Percentiles rank a stretch among this genome's conserved stretches.
These are phyloP conservation scores for Nepenthes gracilis DNA, from an alignment of 148 eudicot genomes.

Conservation along the genomic window DNA sequence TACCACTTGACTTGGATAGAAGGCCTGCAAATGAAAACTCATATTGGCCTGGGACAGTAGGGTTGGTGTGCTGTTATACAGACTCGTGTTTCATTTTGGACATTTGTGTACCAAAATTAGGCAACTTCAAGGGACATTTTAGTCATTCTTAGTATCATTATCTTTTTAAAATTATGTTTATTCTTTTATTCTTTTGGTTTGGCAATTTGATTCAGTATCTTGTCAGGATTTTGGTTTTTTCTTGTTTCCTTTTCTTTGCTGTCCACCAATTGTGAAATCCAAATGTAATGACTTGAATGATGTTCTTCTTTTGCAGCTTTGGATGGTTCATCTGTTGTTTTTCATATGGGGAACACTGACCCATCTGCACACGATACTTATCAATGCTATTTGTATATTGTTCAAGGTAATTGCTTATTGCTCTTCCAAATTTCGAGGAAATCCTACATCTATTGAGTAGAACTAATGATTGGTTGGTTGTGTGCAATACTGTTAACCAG, in stretches of 20 bases:
- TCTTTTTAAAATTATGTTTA: no score
- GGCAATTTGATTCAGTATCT: no score
- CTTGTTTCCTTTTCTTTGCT: background rate
- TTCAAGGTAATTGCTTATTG: constrained; percentile 53
- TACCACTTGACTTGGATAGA: no score
- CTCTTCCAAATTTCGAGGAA: background rate
- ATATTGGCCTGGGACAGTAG: no score
- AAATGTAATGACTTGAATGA: background rate
- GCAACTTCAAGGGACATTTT: no score
- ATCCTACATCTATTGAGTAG: background rate
- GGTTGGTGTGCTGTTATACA: no score
- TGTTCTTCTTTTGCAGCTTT: constrained; percentile 42
- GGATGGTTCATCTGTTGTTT: constrained; percentile 69
- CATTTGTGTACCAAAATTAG: no score
- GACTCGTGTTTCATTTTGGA: no score
- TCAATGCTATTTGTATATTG: constrained; percentile 48
- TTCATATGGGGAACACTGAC: constrained; percentile 29
- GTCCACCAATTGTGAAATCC: background rate
- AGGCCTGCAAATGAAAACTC: no score
- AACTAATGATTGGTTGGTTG: background rate
- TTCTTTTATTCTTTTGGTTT: background rate
- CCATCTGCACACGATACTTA: constrained; percentile 27
- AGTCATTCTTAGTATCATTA: no score
- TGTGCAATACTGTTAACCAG: constrained; percentile 20
- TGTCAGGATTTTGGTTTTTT: no score